Conservation (phyloP, 2,329 filamentous ascomycete genomes). For the Bipolaris victoriae region DNA sequence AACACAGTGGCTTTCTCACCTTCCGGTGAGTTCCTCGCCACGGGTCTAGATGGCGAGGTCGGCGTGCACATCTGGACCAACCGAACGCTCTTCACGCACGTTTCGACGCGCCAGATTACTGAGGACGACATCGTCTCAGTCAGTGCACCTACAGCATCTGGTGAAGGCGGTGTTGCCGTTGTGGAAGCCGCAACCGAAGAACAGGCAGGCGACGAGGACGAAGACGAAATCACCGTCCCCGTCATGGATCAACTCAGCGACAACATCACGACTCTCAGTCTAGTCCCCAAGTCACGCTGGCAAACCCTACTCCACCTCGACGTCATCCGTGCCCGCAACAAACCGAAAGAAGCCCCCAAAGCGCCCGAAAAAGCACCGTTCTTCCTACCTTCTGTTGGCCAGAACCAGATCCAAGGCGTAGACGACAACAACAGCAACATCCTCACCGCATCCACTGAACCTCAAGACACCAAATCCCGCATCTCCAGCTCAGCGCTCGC, state of each 20-base stretch:
- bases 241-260: slow-evolving; percentile 76
- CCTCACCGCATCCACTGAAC: slow-evolving; percentile 11
- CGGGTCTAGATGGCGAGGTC: slow-evolving; percentile 78
- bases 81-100: slow-evolving; percentile 85
- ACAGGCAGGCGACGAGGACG: slow-evolving; percentile 52
- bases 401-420: slow-evolving; percentile 25
- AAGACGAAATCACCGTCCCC: slow-evolving; percentile 54
- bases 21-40: slow-evolving; percentile 93
- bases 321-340: slow-evolving; percentile 88
- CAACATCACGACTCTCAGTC: slow-evolving; percentile 84
- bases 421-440: slow-evolving; percentile 21
- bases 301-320: slow-evolving; percentile 93
- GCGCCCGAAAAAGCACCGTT: slow-evolving; percentile 93
- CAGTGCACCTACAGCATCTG: slow-evolving; percentile 75
- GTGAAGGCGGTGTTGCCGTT: slow-evolving; percentile 77
- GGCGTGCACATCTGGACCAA: slow-evolving; percentile 98
- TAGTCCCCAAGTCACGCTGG: slow-evolving; percentile 91
- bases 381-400: slow-evolving; percentile 77
- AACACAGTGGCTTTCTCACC: slow-evolving; percentile 85
- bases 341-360: slow-evolving; percentile 90
- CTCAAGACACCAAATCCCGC: slow-evolving; percentile 35
- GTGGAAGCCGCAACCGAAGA: slow-evolving; percentile 76
- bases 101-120: slow-evolving; percentile 83
- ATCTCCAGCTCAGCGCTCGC: slow-evolving; percentile 44
- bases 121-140: slow-evolving; percentile 74